These are phyloP conservation scores for Lachancea quebecensis DNA, from an alignment of 805 yeast species.

Conservation along the genomic window DNA sequence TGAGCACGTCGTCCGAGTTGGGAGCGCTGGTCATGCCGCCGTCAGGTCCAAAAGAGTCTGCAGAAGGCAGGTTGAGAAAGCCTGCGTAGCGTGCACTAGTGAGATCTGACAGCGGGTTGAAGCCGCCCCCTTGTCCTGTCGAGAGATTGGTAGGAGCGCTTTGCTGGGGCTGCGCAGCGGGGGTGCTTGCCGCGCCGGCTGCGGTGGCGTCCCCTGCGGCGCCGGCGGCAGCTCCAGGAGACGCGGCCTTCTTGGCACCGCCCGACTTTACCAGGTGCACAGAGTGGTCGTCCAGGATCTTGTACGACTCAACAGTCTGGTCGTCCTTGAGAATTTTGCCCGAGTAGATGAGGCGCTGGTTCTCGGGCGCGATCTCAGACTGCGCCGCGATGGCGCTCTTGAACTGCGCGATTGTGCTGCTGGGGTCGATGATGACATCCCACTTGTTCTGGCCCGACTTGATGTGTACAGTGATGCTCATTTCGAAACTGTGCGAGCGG, in stretches of 20 bases:
- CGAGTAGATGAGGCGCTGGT: slow-evolving; percentile 85
- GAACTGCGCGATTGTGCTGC: slow-evolving; percentile 56
- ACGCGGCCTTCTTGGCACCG: slow-evolving; percentile 27
- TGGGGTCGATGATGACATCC: slow-evolving; percentile 48
- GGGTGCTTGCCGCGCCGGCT: slow-evolving; percentile 17
- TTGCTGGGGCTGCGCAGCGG: slow-evolving; percentile 6
- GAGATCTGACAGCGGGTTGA: slow-evolving; percentile 83
- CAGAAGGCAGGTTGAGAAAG: slow-evolving; percentile 72
- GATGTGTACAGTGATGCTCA: slow-evolving; percentile 26
- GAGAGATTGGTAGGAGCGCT: slow-evolving; percentile 70
- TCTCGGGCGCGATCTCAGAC: slow-evolving; percentile 62
- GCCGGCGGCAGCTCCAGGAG: slow-evolving; percentile 12
- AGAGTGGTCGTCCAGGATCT: slow-evolving; percentile 79
- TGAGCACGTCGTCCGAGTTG: slow-evolving; percentile 64
- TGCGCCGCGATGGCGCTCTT: slow-evolving; percentile 57
- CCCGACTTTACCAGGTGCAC: slow-evolving; percentile 87
- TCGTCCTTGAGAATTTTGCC: slow-evolving; percentile 88
- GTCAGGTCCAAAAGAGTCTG: slow-evolving; percentile 88
- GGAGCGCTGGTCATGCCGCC: slow-evolving; percentile 75
- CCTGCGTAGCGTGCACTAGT: slow-evolving; percentile 98
- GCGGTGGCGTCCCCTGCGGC: slow-evolving; percentile 1
- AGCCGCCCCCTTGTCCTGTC: slow-evolving; percentile 75
- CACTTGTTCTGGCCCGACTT: slow-evolving; percentile 73
- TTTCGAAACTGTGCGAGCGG: slow-evolving; percentile 1
- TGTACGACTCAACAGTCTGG: slow-evolving; percentile 68